A percentile compares a stretch with the other conserved stretches of the same genome.
Conservation (phyloP, 179 eudicot species). For the Silene coronaria region DNA sequence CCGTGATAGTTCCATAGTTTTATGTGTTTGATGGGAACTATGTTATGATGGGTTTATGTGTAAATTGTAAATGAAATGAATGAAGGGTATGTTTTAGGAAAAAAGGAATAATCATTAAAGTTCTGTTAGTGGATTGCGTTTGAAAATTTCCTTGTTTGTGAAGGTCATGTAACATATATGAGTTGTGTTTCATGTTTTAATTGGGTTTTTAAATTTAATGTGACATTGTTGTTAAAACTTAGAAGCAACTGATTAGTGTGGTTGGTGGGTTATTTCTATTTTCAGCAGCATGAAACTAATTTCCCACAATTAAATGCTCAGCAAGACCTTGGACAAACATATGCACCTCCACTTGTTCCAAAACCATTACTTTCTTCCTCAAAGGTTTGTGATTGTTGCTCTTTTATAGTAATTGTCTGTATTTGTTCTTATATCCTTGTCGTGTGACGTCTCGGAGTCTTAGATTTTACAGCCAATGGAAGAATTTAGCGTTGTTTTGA, state of each 20-base stretch:
- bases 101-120: neutral
- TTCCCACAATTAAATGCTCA: conserved; percentile 45
- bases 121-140: neutral
- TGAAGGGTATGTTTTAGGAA: conserved; percentile 17
- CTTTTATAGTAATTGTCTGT: neutral
- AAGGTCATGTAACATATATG: conserved; percentile 11
- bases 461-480: neutral
- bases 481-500: neutral
- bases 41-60: neutral
- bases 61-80: neutral
- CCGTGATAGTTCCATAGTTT: too few species aligned
- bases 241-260: neutral
- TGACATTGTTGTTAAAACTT: neutral
- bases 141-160: neutral
- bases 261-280: conserved; percentile 19
- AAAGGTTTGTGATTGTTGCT: conserved; percentile 43
- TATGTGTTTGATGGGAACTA: neutral
- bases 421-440: neutral
- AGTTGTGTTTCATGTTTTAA: neutral
- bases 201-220: neutral
- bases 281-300: conserved; percentile 61
- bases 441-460: neutral
- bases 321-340: conserved; percentile 35
- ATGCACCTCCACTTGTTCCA: conserved; percentile 46
- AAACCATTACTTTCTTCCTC: conserved; percentile 39